Evolutionary conservation across 2,329 filamentous ascomycete species (phyloP).

Genomic region (Intubia oerlemansii): DNA sequence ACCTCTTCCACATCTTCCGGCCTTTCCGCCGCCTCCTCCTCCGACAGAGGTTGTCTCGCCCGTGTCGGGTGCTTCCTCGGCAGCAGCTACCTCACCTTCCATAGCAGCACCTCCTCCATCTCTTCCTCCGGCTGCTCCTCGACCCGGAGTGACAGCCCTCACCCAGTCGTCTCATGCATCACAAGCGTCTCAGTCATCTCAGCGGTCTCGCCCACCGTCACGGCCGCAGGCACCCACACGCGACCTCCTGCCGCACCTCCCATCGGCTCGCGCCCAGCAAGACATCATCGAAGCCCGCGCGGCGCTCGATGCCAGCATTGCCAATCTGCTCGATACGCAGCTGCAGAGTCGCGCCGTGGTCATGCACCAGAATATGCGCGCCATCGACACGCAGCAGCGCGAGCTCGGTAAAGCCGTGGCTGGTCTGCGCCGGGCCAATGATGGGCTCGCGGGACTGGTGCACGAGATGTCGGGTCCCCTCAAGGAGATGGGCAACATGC

Average conservation of each 20-base stretch:
- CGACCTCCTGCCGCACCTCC: constrained; percentile 10
- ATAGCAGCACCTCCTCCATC: too few relatives aligned
- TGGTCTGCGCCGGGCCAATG: constrained; percentile 39
- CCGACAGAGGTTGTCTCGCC: too few relatives aligned
- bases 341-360: constrained; percentile 45
- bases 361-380: constrained; percentile 46
- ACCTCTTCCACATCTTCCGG: too few relatives aligned
- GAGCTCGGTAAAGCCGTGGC: constrained; percentile 39
- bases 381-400: constrained; percentile 44
- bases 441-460: constrained; percentile 41
- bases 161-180: too few relatives aligned
- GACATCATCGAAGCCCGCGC: constrained; percentile 34
- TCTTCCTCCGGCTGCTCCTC: too few relatives aligned
- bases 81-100: too few relatives aligned
- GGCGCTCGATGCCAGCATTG: constrained; percentile 40
- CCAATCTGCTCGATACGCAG: constrained; percentile 47
- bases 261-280: constrained; percentile 21
- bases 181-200: too few relatives aligned
- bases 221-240: neutral
- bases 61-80: too few relatives aligned
- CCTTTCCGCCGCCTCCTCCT: too few relatives aligned
- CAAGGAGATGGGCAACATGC: constrained; percentile 63
- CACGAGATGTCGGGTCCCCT: constrained; percentile 39
- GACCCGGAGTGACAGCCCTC: too few relatives aligned
- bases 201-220: neutral